Conservation (phyloP, 306 rosid genomes). For the Cercis canadensis region DNA sequence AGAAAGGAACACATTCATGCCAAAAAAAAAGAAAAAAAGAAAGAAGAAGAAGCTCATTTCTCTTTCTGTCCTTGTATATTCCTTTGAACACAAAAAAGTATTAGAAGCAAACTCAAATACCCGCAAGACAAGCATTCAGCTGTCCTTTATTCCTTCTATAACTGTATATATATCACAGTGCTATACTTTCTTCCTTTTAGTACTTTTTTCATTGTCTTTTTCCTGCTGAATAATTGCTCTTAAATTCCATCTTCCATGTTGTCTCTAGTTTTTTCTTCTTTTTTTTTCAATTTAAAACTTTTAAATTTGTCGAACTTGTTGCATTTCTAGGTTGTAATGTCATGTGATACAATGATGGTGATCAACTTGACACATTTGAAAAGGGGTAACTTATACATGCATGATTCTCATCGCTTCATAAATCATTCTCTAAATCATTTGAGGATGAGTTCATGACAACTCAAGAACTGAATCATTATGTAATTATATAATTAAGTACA, state of each 20-base stretch:
- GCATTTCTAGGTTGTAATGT: slow-evolving; percentile 31
- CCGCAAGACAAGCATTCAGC: slow-evolving; percentile 10
- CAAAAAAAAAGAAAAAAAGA: too few relatives aligned
- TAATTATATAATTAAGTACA: background rate
- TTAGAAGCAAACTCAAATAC: slow-evolving; percentile 2
- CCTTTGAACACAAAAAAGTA: too few relatives aligned
- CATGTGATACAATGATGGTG: slow-evolving; percentile 42
- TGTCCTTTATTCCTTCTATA: slow-evolving; percentile 12
- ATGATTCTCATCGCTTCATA: slow-evolving; percentile 25
- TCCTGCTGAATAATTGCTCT: background rate
- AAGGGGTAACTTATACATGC: slow-evolving; percentile 15
- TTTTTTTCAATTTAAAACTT: too few relatives aligned
- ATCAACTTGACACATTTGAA: slow-evolving; percentile 29
- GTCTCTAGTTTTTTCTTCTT: background rate
- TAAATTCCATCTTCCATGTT: background rate
- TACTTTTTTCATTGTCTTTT: background rate
- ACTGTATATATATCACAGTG: background rate
- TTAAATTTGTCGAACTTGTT: background rate
- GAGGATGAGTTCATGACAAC: slow-evolving; percentile 23
- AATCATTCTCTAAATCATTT: slow-evolving; percentile 32
- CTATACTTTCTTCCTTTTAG: too few relatives aligned
- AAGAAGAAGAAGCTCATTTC: too few relatives aligned
- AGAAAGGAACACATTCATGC: too few relatives aligned
- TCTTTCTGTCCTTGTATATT: too few relatives aligned
- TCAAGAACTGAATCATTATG: slow-evolving; percentile 5